Base-by-base conservation (phyloP, 208 protist genomes). In the Phytomonas sp. region DNA sequence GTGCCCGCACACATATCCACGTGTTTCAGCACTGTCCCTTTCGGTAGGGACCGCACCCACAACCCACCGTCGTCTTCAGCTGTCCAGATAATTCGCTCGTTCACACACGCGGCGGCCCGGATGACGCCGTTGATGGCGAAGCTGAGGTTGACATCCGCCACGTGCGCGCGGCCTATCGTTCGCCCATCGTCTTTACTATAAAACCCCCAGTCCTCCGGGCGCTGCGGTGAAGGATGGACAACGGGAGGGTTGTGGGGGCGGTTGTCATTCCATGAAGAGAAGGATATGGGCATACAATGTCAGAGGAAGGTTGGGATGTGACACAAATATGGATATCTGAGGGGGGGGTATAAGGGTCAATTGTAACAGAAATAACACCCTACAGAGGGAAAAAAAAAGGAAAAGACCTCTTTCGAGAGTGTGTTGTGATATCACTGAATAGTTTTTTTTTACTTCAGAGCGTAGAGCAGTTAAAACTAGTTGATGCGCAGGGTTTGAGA, bases 31-130 rank as follows among this genome's bases (percentile, higher is more conserved):
- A 80, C 70, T n/a, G 76, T 83, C 8, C 86, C 91, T 42, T 83
- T 88, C 4, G 86, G 83, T 16, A 92, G 71, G 3, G 75, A 74
- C 32, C 91, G 86, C 36, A 95, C 79, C 63, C 78, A 66, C 29
- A 95, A 71, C 29, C 77, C 74, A 6, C 91, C 88, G 69, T 93
- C 82, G 49, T 65, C 69, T 52, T 94, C 86, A 19, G 79, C 88
- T 11, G 83, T 92, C 88, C 91, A 95, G 65, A 78, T 80, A 37
- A 87, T 69, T 69, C 86, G 87, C 23, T 89, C 87, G 63, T 83
- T 88, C 26, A 93, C 73, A 1, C 79, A 61, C n/a, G 82, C 75
- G 16, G 82, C 73, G 62, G 66, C 79, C 29, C 87, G 83, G 14
- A 86, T 76, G 14, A 72, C 60, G 16, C 67, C 90, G 6, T 84